Evolutionary conservation across 495 filamentous ascomycete genomes (phyloP), one percentile per base, ranked within the genome.

Genomic region (Trichocladium antarcticum): DNA sequence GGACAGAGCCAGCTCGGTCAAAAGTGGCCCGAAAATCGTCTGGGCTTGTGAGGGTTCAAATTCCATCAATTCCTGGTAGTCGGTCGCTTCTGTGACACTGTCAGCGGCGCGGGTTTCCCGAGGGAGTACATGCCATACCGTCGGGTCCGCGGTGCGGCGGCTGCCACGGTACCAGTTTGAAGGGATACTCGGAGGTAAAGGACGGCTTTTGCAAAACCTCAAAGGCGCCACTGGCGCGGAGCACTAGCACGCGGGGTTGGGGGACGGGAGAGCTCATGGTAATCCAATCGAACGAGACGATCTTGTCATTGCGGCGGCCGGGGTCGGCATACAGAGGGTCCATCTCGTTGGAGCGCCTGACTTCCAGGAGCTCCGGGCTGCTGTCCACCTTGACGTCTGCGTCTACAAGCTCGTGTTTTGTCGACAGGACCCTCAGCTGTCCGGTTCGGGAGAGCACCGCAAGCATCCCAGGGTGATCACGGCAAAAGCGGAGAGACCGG

Each of bases 221-320:
- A 38, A 89, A 73, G 3, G 70, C 63, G n/a, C 83, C 80, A 59
- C 79, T 80, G 5, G 79, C 81, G 38, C 82, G 74, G 14, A 89
- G 66, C 5, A 82, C 79, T 51, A 94, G 68, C 29, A 79, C 73
- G 40, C 79, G 77, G 17, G 84, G 79, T 41, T 80, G 81, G 36
- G 81, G 66, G 8, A 75, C 67, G 1, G 74, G 73, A 38, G 67
- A 76, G 16, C 80, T 66, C 72, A 76, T 59, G 57, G 67, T 85
- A 45, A 93, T 71, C 72, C 87, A 94, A 58, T 96, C 89, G 62
- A 94, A 95, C 1, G 84, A 84, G 0, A 92, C 83, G 27, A 95
- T 78, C 14, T 82, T 75, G 36, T 83, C 74, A 37, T 65, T 80
- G 68, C 58, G 73, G 47, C 62, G 67, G 29, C 60, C 51, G 7